Percentiles rank a stretch among this genome's conserved stretches.
Conservation (phyloP, 2,329 filamentous ascomycete genomes). For the Alternaria hordeiaustralica region DNA sequence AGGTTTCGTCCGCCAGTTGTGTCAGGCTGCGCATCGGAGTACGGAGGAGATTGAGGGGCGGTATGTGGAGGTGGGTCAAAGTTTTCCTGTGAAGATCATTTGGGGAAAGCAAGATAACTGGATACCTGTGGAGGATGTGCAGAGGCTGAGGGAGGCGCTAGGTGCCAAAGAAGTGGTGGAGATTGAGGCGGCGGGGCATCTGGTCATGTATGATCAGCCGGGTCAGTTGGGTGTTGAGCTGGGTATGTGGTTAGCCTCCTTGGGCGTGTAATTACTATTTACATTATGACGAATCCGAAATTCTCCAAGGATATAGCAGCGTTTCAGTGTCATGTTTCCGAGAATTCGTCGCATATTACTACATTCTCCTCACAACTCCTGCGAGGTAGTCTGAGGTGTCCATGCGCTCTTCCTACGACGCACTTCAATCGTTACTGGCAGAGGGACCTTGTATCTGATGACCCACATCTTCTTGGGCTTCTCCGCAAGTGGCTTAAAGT, state of each 20-base stretch:
- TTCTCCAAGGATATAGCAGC: background rate
- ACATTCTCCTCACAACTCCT: rapidly evolving
- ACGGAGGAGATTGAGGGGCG: constrained; percentile 22
- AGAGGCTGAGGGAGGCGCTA: constrained; percentile 19
- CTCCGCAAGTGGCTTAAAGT: constrained; percentile 37
- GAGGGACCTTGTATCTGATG: constrained; percentile 12
- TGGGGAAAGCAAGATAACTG: constrained; percentile 28
- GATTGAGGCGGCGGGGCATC: constrained; percentile 23
- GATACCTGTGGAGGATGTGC: constrained; percentile 20
- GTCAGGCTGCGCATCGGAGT: constrained; percentile 26
- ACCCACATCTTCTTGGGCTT: constrained; percentile 32
- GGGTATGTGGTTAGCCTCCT: constrained; percentile 16
- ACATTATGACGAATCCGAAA: background rate
- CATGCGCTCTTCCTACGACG: constrained; percentile 17
- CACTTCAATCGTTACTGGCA: constrained; percentile 11
- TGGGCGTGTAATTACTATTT: background rate
- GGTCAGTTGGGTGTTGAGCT: constrained; percentile 23
- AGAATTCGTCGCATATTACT: background rate
- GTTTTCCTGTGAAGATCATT: constrained; percentile 23
- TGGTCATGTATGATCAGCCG: constrained; percentile 26
- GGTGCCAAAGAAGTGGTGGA: constrained; percentile 16
- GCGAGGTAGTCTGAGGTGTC: constrained; percentile 1
- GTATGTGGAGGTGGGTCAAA: constrained; percentile 20
- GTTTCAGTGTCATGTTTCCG: rapidly evolving
- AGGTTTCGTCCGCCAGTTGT: constrained; percentile 28